Evolutionary conservation across 345 rosid species (phyloP).

Genomic region (Cardamine chenopodiifolia): DNA sequence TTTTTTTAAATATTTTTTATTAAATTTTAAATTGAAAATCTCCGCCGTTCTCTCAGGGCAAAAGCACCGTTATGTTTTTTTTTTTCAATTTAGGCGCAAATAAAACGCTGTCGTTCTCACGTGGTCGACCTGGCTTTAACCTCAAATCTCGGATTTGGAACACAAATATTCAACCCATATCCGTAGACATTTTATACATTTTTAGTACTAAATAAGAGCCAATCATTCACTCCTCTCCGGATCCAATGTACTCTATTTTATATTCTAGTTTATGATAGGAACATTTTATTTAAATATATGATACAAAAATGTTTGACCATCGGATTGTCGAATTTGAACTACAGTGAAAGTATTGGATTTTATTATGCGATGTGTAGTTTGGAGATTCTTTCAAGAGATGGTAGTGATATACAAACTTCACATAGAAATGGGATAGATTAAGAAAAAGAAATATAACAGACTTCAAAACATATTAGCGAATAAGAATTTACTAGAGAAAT

Average conservation of each 20-base stretch:
- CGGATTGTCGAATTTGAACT: too few species aligned
- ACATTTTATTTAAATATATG: neutral
- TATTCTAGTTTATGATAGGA: neutral
- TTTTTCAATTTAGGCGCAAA: constrained; percentile 31
- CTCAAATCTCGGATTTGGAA: constrained; percentile 33
- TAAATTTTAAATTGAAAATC: constrained; percentile 7
- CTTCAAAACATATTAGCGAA: too few species aligned
- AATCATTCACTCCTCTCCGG: neutral
- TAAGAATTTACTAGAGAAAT: too few species aligned
- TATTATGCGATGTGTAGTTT: too few species aligned
- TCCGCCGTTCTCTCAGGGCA: constrained; percentile 38
- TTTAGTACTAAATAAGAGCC: neutral
- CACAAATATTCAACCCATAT: constrained; percentile 22
- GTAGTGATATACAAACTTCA: too few species aligned
- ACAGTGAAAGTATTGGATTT: neutral
- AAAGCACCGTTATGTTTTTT: constrained; percentile 33
- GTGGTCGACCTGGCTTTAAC: constrained; percentile 40
- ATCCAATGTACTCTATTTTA: neutral
- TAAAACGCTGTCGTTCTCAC: constrained; percentile 35
- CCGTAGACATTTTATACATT: constrained; percentile 25
- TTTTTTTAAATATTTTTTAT: neutral
- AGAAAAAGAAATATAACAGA: too few species aligned
- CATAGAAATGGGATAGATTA: neutral
- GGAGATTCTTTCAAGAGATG: too few species aligned
- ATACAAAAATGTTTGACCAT: neutral